A percentile compares a stretch with the other conserved stretches of the same genome.
Conservation (phyloP, 2,329 filamentous ascomycete genomes). For the Cladosporium sphaerospermum region DNA sequence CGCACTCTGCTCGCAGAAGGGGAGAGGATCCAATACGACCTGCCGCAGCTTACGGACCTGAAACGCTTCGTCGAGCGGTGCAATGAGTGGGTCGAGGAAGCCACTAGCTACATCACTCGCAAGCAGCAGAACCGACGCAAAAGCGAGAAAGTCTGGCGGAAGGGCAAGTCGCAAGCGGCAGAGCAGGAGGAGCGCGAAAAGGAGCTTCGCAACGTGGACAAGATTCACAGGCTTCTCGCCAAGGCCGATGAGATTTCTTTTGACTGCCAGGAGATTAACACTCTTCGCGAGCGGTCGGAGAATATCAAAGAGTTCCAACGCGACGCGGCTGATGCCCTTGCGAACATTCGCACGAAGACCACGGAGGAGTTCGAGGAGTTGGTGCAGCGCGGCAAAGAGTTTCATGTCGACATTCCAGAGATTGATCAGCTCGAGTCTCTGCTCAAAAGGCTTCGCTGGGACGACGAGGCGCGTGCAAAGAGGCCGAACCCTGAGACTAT, state of each 20-base stretch:
- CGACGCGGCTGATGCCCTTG: slow-evolving; percentile 64
- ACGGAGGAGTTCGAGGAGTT: slow-evolving; percentile 79
- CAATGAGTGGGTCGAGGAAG: slow-evolving; percentile 97
- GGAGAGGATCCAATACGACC: slow-evolving; percentile 88
- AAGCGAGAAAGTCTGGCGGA: slow-evolving; percentile 81
- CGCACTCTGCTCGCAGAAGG: slow-evolving; percentile 83
- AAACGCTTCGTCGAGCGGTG: slow-evolving; percentile 90
- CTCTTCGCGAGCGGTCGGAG: slow-evolving; percentile 76
- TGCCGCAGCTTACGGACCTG: slow-evolving; percentile 74
- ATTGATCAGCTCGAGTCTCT: slow-evolving; percentile 74
- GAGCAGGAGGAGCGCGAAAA: slow-evolving; percentile 79
- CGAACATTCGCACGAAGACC: slow-evolving; percentile 57
- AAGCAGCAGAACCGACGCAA: slow-evolving; percentile 97
- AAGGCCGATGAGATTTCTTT: slow-evolving; percentile 85
- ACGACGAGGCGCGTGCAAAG: slow-evolving; percentile 63
- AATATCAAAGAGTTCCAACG: slow-evolving; percentile 80
- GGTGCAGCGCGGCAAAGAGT: slow-evolving; percentile 80
- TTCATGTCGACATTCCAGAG: slow-evolving; percentile 88
- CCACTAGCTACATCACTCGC: slow-evolving; percentile 88
- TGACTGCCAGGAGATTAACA: slow-evolving; percentile 83
- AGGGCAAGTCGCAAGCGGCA: slow-evolving; percentile 60
- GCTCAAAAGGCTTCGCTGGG: slow-evolving; percentile 83
- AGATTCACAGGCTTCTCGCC: slow-evolving; percentile 76
- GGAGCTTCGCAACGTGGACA: slow-evolving; percentile 81
- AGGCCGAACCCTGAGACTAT: slow-evolving; percentile 24